A percentile compares a stretch with the other conserved stretches of the same genome.
These are phyloP conservation scores for Thamnidium elegans DNA, from an alignment of 192 early-diverging fungal genomes.

Conservation along the genomic window DNA sequence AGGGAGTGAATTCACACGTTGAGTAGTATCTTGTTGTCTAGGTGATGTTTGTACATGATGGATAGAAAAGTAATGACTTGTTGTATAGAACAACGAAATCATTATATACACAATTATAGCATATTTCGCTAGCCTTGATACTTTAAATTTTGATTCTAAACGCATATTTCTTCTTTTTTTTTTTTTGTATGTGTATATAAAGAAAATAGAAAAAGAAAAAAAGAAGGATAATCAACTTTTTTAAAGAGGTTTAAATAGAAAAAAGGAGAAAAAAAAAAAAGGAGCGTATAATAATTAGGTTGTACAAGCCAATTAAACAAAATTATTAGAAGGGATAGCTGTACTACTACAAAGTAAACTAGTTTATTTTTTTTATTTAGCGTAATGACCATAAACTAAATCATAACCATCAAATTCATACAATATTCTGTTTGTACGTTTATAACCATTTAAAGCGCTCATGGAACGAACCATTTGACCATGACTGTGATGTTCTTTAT, in stretches of 20 bases:
- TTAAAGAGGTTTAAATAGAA: background rate
- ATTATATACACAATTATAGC: constrained; percentile 14
- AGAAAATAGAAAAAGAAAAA: background rate
- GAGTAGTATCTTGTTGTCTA: background rate
- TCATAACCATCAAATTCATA: constrained; percentile 83
- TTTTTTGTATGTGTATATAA: background rate
- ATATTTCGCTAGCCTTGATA: constrained; percentile 15
- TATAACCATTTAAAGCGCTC: constrained; percentile 59
- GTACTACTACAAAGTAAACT: background rate
- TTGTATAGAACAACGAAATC: constrained; percentile 21
- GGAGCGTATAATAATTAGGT: background rate
- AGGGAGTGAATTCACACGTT: background rate
- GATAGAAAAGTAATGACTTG: constrained; percentile 42
- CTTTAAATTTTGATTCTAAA: constrained; percentile 14
- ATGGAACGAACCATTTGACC: constrained; percentile 39
- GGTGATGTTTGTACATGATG: background rate
- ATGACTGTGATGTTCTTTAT: constrained; percentile 13
- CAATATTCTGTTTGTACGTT: constrained; percentile 64
- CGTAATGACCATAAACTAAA: constrained; percentile 76
- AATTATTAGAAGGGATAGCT: no score
- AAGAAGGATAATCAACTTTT: background rate
- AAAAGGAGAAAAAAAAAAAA: constrained; percentile 3
- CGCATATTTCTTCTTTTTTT: background rate
- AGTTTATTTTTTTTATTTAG: constrained; percentile 7
- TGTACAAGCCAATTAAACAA: no score